Base-by-base conservation (phyloP, 1,284 basidiomycete genomes). In the Boletus semigastroideus region DNA sequence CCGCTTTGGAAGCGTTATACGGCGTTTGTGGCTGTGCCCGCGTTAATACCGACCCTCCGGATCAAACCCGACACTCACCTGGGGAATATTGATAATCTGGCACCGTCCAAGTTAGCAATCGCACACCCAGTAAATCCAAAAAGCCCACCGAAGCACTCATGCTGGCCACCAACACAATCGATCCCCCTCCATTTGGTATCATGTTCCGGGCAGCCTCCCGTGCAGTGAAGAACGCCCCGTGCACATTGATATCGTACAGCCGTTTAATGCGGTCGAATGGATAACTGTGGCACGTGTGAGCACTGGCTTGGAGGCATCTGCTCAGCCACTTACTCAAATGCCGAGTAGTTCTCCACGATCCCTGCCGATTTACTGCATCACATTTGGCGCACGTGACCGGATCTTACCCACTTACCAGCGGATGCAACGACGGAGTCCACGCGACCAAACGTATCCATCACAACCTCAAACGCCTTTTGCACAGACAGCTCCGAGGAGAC, bases 1-100 rank as follows among this genome's bases (percentile, higher is more conserved):
- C 87, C 42, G 88, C 88, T 75, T 91, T 95, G 41, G 93, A 94
- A n/a, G 92, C 89, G 71, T 98, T 98, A 74, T 98, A 98, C 0
- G 95, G 94, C 2, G 92, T 91, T 79, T 98, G 95, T 36, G 83
- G 84, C 82, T 97, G 78, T 54, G 62, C 31, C 49, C 40, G 17
- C 2, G 34, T 53, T 27, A 44, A 37, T 27, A 33, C 17, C 10
- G 27, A 7, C 3, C 13, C 13, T 22, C 3, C 1, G 19, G 28
- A 19, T 49, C 16, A 14, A n/a, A 46, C 27, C 13, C 22, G 16
- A 41, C 33, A 10, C 64, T 28, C 54, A 86, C 86, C 77, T 86
- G 86, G 36, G 92, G 92, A 52, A 90, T 81, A 72, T 94, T 94
- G 68, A 94, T 79, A 57, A 94, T 84, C 90, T 93, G 64, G 52